Conservation (phyloP, 768 basidiomycete genomes). For the Suillus placidus region DNA sequence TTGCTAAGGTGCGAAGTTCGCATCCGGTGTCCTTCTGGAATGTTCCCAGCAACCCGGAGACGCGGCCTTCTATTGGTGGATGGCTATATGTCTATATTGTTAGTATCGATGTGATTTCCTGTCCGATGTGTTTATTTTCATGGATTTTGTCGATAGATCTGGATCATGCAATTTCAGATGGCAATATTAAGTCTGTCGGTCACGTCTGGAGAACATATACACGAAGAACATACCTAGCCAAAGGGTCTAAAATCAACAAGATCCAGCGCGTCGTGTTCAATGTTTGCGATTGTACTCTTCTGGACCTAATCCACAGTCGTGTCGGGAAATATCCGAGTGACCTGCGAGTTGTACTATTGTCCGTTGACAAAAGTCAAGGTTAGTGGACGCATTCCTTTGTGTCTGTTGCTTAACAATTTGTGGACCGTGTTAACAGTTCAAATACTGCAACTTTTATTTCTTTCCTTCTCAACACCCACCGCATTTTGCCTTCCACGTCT, state of each 20-base stretch:
- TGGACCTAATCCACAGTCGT: background rate
- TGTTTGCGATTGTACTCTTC: background rate
- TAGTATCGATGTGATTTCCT: background rate
- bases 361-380: background rate
- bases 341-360: background rate
- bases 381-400: background rate
- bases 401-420: background rate
- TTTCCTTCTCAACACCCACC: background rate
- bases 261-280: background rate
- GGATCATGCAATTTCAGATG: too few relatives aligned
- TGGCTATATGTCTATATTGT: background rate
- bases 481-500: background rate
- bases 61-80: background rate
- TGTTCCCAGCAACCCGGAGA: background rate
- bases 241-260: background rate
- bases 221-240: background rate
- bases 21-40: background rate
- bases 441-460: background rate
- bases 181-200: background rate
- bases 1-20: too few relatives aligned
- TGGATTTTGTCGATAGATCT: background rate
- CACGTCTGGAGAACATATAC: background rate
- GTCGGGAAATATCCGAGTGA: background rate
- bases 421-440: background rate
- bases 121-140: background rate